Evolutionary conservation across 176 grass and related monocot species (phyloP).

Genomic region (bread wheat (Triticum aestivum)): DNA sequence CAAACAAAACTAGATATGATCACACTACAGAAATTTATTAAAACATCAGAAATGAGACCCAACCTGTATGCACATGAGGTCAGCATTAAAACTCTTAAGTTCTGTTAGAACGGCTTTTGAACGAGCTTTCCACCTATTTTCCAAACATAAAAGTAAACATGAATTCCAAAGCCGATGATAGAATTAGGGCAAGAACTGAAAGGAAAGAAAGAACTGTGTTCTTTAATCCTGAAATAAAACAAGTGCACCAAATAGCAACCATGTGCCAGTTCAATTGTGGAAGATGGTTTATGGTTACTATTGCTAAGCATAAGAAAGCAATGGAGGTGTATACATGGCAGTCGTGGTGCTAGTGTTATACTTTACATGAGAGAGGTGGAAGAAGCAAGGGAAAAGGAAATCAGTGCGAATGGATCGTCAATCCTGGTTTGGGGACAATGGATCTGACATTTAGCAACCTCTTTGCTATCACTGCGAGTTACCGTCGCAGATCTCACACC

Average conservation of each 20-base stretch:
- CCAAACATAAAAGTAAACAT: conserved; percentile 29
- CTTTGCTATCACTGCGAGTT: neutral
- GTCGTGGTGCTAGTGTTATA: neutral
- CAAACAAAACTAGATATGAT: conserved; percentile 10
- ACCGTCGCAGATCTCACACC: neutral
- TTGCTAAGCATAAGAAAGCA: neutral
- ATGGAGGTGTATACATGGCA: neutral
- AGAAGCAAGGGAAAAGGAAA: neutral
- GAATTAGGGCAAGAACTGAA: neutral
- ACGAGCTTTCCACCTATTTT: conserved; percentile 85
- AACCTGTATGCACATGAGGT: conserved; percentile 93
- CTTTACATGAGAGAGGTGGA: neutral
- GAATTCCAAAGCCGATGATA: neutral
- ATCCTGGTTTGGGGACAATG: neutral
- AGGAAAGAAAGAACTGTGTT: neutral
- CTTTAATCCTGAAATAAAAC: neutral
- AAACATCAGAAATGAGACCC: neutral
- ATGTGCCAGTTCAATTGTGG: neutral
- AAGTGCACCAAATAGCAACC: neutral
- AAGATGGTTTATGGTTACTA: neutral
- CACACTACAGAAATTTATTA: conserved; percentile 12
- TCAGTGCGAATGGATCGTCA: neutral
- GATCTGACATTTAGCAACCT: neutral
- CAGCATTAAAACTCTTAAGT: conserved; percentile 75
- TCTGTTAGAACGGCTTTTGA: conserved; percentile 73